A percentile compares a stretch with the other conserved stretches of the same genome.
Evolutionary conservation across 352 stramenopile genomes (phyloP).

Genomic region (Phytopythium vexans): DNA sequence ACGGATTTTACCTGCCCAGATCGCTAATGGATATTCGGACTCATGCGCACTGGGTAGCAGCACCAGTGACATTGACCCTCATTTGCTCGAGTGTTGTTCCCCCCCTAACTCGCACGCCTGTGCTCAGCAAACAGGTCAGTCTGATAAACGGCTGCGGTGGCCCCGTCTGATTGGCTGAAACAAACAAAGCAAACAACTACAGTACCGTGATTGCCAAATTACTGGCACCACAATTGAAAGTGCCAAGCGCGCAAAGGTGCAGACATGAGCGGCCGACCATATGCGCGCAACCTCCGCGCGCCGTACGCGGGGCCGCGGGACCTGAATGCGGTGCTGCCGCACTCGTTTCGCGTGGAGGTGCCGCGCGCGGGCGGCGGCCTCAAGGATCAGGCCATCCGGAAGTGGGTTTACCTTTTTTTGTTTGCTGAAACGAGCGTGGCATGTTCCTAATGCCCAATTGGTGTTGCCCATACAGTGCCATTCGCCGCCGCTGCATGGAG

Average conservation of each 20-base stretch:
- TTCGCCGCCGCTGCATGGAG: slow-evolving; percentile 62
- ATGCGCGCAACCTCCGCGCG: slow-evolving; percentile 53
- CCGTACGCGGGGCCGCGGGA: slow-evolving; percentile 44
- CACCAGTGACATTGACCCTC: no score
- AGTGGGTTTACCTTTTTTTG: slow-evolving; percentile 16
- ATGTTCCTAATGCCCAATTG: not conserved
- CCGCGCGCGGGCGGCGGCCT: slow-evolving; percentile 15
- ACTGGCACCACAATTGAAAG: not conserved
- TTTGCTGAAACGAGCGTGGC: not conserved
- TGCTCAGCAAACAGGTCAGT: no score
- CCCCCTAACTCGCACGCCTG: no score
- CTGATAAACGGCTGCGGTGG: not conserved
- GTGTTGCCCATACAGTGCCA: slow-evolving; percentile 30
- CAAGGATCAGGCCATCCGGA: slow-evolving; percentile 52
- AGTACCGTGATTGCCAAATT: no score
- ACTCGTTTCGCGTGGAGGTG: slow-evolving; percentile 43
- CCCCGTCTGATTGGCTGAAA: slow-evolving; percentile 17
- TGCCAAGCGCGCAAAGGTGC: no score
- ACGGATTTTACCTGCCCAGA: no score
- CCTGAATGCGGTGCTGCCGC: slow-evolving; percentile 57
- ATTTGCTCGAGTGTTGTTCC: no score
- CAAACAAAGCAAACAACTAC: slow-evolving; percentile 3
- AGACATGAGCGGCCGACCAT: slow-evolving; percentile 66
- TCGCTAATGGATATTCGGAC: no score
- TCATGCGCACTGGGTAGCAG: no score